A percentile compares a stretch with the other conserved stretches of the same genome.
These are phyloP conservation scores for Aspergillus tanneri DNA, from an alignment of 2,329 filamentous ascomycete species.

Conservation along the genomic window DNA sequence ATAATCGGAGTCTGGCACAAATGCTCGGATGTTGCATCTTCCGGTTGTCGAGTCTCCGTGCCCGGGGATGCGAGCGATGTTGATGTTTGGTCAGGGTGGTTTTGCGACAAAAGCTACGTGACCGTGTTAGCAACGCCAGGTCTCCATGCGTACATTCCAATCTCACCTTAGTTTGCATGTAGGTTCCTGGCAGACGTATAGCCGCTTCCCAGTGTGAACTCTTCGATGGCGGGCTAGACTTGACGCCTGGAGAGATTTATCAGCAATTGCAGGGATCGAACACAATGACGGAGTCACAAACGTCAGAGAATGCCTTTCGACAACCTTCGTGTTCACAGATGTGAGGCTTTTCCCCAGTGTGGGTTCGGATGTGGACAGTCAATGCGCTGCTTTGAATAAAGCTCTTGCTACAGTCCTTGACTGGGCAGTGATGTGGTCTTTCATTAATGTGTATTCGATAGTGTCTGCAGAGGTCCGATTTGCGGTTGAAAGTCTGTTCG, in stretches of 20 bases:
- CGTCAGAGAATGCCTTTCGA: conserved; percentile 48
- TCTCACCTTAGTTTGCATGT: too few species aligned
- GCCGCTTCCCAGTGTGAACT: conserved; percentile 42
- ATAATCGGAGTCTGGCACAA: too few species aligned
- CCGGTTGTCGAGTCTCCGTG: conserved; percentile 33
- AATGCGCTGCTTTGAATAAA: conserved; percentile 50
- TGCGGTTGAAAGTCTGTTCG: conserved; percentile 49
- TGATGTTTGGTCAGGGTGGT: conserved; percentile 44
- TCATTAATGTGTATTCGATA: conserved; percentile 51
- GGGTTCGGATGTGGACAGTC: conserved; percentile 46
- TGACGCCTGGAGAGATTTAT: conserved; percentile 33
- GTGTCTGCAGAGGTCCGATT: conserved; percentile 49
- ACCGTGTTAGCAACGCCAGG: background rate
- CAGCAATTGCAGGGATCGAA: conserved; percentile 5
- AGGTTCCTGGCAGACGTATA: conserved; percentile 44
- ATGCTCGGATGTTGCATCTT: conserved; percentile 37
- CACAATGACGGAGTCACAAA: conserved; percentile 32
- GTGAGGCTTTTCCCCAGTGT: too few species aligned
- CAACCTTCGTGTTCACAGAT: too few species aligned
- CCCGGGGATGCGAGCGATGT: conserved; percentile 39
- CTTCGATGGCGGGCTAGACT: conserved; percentile 42
- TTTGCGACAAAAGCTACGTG: conserved; percentile 40
- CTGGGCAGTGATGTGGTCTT: conserved; percentile 47
- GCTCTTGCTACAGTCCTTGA: conserved; percentile 47
- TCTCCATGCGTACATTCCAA: too few species aligned